Evolutionary conservation across 192 early-diverging fungal genomes (phyloP).

Genomic region (Coemansia sp.): DNA sequence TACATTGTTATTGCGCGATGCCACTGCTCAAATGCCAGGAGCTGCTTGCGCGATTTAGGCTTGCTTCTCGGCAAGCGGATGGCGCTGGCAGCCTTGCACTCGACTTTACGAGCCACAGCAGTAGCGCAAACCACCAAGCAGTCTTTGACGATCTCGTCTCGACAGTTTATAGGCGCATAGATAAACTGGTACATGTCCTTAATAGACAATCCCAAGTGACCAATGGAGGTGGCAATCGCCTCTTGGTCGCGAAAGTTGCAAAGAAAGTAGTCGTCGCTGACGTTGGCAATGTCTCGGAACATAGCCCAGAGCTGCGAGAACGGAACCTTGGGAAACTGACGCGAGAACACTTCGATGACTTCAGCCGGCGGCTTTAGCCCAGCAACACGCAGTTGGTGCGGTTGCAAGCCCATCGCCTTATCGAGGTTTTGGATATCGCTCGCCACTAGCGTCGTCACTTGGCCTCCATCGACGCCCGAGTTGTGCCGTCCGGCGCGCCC

Average conservation of each 20-base stretch:
- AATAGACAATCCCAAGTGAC: slow-evolving; percentile 61
- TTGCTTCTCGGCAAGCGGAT: slow-evolving; percentile 53
- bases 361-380: slow-evolving; percentile 76
- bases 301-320: slow-evolving; percentile 70
- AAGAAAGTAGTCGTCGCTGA: slow-evolving; percentile 71
- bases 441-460: slow-evolving; percentile 64
- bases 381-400: slow-evolving; percentile 56
- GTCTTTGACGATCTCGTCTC: slow-evolving; percentile 24
- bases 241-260: slow-evolving; percentile 73
- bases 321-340: slow-evolving; percentile 63
- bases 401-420: slow-evolving; percentile 23
- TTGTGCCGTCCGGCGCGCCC: slow-evolving; percentile 88
- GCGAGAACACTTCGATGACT: slow-evolving; percentile 75
- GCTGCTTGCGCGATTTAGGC: slow-evolving; percentile 33
- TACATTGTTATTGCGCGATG: slow-evolving; percentile 84
- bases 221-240: slow-evolving; percentile 64
- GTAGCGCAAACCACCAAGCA: slow-evolving; percentile 32
- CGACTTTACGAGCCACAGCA: slow-evolving; percentile 26
- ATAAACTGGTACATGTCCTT: slow-evolving; percentile 73
- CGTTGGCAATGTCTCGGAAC: slow-evolving; percentile 71
- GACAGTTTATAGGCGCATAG: slow-evolving; percentile 62
- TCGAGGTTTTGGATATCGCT: slow-evolving; percentile 19
- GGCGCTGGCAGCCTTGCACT: slow-evolving; percentile 56
- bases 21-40: slow-evolving; percentile 64
- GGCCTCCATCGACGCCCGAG: slow-evolving; percentile 65